phyloP scores from a whole-genome alignment of 169 alveolate species.

The Plasmodium coatneyi region DNA sequence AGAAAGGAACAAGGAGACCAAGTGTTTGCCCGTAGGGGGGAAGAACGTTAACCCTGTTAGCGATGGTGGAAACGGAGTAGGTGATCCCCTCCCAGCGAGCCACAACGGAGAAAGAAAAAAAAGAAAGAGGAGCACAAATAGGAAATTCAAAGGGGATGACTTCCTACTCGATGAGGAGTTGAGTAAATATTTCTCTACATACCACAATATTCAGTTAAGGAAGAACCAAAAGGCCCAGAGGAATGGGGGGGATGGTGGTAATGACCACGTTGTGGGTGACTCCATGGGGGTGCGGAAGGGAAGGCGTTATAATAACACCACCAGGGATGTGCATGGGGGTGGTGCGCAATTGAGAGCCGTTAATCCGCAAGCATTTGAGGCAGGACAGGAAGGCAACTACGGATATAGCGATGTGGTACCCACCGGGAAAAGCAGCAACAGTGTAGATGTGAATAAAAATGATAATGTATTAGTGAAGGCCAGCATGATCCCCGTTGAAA shows the following conservation, averaged over 20 bases:
- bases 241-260: neutral
- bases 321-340: neutral
- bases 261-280: neutral
- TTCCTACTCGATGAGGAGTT: neutral
- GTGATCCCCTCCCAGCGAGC: neutral
- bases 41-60: neutral
- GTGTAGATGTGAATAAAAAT: neutral
- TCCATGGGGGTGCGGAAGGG: neutral
- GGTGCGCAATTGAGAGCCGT: neutral
- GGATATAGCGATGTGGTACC: neutral
- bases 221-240: neutral
- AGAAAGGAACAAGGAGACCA: constrained; percentile 5
- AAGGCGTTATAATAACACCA: neutral
- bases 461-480: neutral
- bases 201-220: neutral
- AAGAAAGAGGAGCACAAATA: neutral
- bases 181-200: neutral
- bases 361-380: neutral
- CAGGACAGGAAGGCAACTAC: neutral
- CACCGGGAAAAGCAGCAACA: neutral
- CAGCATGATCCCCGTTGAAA: neutral
- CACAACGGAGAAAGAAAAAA: neutral
- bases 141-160: neutral
- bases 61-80: neutral
- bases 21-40: neutral